Percentiles rank a stretch among this genome's conserved stretches.
These are phyloP conservation scores for Gracilaria domingensis DNA, from an alignment of 23 red algal genomes.

Conservation along the genomic window DNA sequence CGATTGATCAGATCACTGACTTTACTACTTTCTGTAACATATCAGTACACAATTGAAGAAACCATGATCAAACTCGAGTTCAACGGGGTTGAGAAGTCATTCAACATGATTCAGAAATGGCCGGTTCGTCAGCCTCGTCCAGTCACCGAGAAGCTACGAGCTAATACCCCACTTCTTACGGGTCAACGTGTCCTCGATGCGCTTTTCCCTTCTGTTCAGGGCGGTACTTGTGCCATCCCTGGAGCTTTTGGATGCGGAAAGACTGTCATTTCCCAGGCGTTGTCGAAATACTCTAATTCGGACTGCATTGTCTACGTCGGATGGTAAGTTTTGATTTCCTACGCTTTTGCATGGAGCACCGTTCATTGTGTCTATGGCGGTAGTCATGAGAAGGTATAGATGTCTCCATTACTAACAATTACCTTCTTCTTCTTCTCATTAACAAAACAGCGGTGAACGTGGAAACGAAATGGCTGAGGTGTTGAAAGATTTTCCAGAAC, in stretches of 20 bases:
- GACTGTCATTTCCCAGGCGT: constrained; percentile 97
- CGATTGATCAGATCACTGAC: background rate
- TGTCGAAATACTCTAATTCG: constrained; percentile 98
- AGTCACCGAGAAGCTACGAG: constrained; percentile 92
- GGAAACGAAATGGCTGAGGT: constrained; percentile 99
- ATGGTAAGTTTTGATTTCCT: constrained; percentile 67
- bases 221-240: constrained; percentile 98
- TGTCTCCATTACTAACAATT: constrained; percentile 16
- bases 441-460: constrained; percentile 86
- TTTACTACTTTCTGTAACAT: background rate
- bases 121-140: constrained; percentile 96
- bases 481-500: constrained; percentile 97
- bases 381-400: background rate
- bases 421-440: background rate
- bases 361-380: background rate
- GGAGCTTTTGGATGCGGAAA: constrained; percentile 99
- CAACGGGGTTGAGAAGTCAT: constrained; percentile 76
- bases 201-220: constrained; percentile 98
- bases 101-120: constrained; percentile 97
- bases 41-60: constrained; percentile 94
- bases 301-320: constrained; percentile 99
- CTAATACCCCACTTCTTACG: constrained; percentile 89
- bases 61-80: constrained; percentile 86
- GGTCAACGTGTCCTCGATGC: constrained; percentile 98
- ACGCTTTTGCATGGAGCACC: background rate